These are phyloP conservation scores for Flaveria brownii DNA, from an alignment of 129 eudicot species.

Conservation along the genomic window DNA sequence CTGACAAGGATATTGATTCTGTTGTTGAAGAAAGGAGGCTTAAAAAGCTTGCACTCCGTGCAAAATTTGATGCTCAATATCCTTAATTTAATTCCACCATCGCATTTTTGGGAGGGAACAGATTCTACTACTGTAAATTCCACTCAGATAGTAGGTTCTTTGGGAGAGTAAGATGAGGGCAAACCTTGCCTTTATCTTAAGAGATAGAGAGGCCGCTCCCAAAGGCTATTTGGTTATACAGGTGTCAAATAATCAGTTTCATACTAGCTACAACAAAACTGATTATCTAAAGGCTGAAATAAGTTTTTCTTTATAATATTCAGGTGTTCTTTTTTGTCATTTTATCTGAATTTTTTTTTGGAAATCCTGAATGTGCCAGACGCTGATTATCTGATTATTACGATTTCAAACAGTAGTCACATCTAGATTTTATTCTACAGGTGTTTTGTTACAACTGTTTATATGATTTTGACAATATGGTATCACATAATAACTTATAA, in stretches of 20 bases:
- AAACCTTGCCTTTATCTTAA: too few species aligned
- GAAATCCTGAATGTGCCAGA: not conserved
- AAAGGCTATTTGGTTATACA: not conserved
- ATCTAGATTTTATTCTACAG: not conserved
- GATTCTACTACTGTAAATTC: not conserved
- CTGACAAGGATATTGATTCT: slow-evolving; percentile 36
- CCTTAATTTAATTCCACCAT: slow-evolving; percentile 39
- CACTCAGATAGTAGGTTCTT: too few species aligned
- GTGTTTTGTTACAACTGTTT: not conserved
- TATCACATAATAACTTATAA: not conserved
- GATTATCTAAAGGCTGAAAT: not conserved
- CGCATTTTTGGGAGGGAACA: not conserved
- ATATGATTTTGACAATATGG: not conserved
- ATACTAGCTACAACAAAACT: slow-evolving; percentile 9
- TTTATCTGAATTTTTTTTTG: not conserved
- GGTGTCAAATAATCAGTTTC: slow-evolving; percentile 2
- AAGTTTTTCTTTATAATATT: too few species aligned
- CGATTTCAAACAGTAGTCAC: not conserved
- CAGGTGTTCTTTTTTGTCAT: not conserved
- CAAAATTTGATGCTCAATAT: slow-evolving; percentile 90
- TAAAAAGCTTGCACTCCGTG: slow-evolving; percentile 94
- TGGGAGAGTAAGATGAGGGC: too few species aligned
- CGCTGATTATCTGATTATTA: not conserved
- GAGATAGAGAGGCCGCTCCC: too few species aligned
- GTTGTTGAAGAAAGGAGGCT: slow-evolving; percentile 64